These are phyloP conservation scores for Rhodotorula kratochvilovae DNA, from an alignment of 768 basidiomycete genomes.

Conservation along the genomic window DNA sequence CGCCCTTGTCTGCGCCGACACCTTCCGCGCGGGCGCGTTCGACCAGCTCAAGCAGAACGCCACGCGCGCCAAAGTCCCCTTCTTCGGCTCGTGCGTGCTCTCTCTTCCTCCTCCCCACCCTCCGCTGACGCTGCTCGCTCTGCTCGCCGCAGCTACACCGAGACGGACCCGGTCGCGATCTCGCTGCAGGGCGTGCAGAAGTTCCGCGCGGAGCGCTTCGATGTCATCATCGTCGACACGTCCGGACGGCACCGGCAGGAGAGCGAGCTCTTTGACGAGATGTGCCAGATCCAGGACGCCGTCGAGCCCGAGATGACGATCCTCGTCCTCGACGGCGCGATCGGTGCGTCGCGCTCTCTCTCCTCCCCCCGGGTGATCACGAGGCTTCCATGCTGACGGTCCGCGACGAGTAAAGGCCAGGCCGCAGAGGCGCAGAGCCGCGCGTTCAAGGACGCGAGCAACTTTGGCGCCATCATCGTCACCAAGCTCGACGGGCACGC, in stretches of 20 bases:
- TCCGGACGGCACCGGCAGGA: conserved; percentile 97
- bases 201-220: conserved; percentile 97
- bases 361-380: not conserved
- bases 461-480: conserved; percentile 98
- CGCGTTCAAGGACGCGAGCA: conserved; percentile 95
- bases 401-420: conserved; percentile 82
- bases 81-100: conserved; percentile 68
- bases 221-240: conserved; percentile 97
- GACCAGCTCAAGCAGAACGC: conserved; percentile 99
- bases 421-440: conserved; percentile 93
- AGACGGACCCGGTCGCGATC: conserved; percentile 93
- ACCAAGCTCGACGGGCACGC: conserved; percentile 99
- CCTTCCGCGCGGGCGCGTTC: conserved; percentile 98
- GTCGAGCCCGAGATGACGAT: conserved; percentile 96
- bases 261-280: conserved; percentile 91
- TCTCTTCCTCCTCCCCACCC: too few relatives aligned
- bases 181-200: conserved; percentile 91
- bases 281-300: conserved; percentile 91
- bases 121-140: too few relatives aligned
- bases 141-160: conserved; percentile 64
- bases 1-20: conserved; percentile 96
- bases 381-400: conserved; percentile 70
- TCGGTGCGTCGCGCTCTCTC: conserved; percentile 54
- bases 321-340: conserved; percentile 91
- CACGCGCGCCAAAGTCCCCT: conserved; percentile 96